Percentiles rank a stretch among this genome's conserved stretches.
Evolutionary conservation across 495 filamentous ascomycete species (phyloP).

Genomic region (Penicillium goetzii): DNA sequence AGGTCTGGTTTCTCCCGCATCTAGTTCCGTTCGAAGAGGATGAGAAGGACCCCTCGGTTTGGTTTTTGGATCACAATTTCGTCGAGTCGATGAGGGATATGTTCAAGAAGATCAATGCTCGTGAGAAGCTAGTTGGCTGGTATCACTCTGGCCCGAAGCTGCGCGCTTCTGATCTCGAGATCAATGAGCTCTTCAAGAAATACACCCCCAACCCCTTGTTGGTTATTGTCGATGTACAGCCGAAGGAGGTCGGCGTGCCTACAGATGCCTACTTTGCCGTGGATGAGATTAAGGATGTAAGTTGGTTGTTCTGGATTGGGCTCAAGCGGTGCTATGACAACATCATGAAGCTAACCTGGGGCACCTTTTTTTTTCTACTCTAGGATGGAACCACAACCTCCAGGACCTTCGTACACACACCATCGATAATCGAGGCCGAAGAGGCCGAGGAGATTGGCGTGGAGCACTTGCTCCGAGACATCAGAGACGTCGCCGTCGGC

Average conservation of each 20-base stretch:
- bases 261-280: constrained; percentile 99
- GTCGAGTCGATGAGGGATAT: constrained; percentile 99
- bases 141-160: constrained; percentile 98
- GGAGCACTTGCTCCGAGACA: constrained; percentile 96
- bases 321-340: not conserved
- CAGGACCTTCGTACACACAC: constrained; percentile 98
- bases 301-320: constrained; percentile 34
- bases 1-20: constrained; percentile 12
- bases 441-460: constrained; percentile 99
- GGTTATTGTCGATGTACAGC: constrained; percentile 98
- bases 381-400: constrained; percentile 97
- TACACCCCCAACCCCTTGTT: constrained; percentile 96
- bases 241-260: constrained; percentile 95
- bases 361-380: not conserved
- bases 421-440: constrained; percentile 97
- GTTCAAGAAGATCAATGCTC: constrained; percentile 99
- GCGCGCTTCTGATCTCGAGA: constrained; percentile 94
- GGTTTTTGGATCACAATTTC: constrained; percentile 99
- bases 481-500: constrained; percentile 95
- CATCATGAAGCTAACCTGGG: constrained; percentile 17
- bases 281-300: constrained; percentile 99
- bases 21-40: constrained; percentile 98
- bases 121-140: constrained; percentile 99
- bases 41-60: constrained; percentile 96
- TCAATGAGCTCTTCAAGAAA: constrained; percentile 99